A percentile compares a stretch with the other conserved stretches of the same genome.
Conservation (phyloP, 2,329 filamentous ascomycete genomes). For the Ophiocordyceps polyrhachis-furcata region DNA sequence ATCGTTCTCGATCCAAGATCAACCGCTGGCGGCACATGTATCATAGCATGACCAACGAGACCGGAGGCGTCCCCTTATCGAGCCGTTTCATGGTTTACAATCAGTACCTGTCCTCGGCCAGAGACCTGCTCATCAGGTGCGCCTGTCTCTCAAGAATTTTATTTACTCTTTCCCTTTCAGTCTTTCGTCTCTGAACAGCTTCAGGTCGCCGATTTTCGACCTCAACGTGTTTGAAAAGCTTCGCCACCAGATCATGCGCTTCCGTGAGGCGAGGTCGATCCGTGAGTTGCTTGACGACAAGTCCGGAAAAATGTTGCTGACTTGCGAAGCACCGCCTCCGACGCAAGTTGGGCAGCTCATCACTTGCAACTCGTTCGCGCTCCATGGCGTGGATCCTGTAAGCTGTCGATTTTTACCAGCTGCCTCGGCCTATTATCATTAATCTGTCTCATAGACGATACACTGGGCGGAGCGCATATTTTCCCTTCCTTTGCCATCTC, state of each 20-base stretch:
- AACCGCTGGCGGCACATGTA: conserved; percentile 41
- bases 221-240: conserved; percentile 32
- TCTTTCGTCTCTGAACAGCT: background rate
- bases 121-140: conserved; percentile 32
- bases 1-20: conserved; percentile 26
- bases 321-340: conserved; percentile 11
- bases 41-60: conserved; percentile 33
- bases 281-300: conserved; percentile 16
- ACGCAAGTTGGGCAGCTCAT: conserved; percentile 15
- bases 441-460: conserved; percentile 18
- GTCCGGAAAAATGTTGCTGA: background rate
- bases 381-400: conserved; percentile 7
- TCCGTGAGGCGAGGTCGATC: conserved; percentile 34
- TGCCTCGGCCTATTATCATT: background rate
- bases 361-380: conserved; percentile 12
- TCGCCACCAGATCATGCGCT: conserved; percentile 26
- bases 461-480: conserved; percentile 47
- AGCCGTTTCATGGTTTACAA: conserved; percentile 38
- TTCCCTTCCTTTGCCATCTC: conserved; percentile 29
- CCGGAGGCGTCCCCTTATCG: conserved; percentile 28
- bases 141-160: conserved; percentile 4
- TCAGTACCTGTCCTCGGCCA: conserved; percentile 29
- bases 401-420: conserved; percentile 2
- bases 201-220: conserved; percentile 30
- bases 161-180: too few species aligned